Evolutionary conservation across 495 filamentous ascomycete species (phyloP), one percentile per base, ranked within the genome.

Genomic region (Cercophora sp.): DNA sequence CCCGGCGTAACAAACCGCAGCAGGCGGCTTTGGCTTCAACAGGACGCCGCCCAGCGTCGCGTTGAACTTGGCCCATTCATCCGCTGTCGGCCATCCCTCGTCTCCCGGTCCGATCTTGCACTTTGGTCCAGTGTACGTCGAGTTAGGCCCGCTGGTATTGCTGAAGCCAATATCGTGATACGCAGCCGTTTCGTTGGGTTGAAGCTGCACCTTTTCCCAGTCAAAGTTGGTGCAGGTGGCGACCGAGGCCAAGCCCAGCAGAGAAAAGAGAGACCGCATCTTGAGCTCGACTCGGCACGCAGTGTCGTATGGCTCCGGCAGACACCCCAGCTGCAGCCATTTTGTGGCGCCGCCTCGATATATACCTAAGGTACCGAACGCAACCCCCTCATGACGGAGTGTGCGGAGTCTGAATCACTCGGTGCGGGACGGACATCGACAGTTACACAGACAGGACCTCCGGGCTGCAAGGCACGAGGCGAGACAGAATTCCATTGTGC

Each of bases 31-130:
- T 0, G 78, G 79, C 53, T 74, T 73, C 4, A 79, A 67, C 0
- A 83, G 64, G 8, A 63, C 65, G 15, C 75, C 76, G 1, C 62
- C 73, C 4, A 79, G 58, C 11, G 74, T 64, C 2, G 37, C 29
- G 54, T 80, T 76, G 27, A 83, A 67, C 5, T 55, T 39, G 4
- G 51, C 52, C 79, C 79, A 84, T 8, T 69, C 54, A 8, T 42
- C 47, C 0, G 57, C 42, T 0, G 66, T 56, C 0, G 80, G 78
- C 79, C 78, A 83, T 0, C 40, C 47, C 1, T 42, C 26, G 29
- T 80, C 78, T 1, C 71, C 72, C 0, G 79, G 80, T 44, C 76
- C 74, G 20, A 72, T 50, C 44, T 75, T 79, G 69, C 81, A 83
- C 19, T 32, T 44, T 16, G 57, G 36, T 10, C 20, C 52, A 11